Evolutionary conservation across 2,329 filamentous ascomycete species (phyloP).

Genomic region (Monascus ruber): DNA sequence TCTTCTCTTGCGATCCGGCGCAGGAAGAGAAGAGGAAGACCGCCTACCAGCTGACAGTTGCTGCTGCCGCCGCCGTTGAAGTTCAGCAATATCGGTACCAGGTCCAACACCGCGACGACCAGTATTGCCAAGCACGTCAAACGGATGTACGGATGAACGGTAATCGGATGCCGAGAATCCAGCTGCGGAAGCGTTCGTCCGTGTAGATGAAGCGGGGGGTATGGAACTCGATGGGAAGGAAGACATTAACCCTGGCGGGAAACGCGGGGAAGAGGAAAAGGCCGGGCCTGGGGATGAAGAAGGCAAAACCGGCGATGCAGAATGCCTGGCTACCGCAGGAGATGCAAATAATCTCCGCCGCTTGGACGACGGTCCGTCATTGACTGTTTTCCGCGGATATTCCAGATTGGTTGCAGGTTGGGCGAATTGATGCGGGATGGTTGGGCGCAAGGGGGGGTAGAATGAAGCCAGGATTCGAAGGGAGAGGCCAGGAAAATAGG

Average conservation of each 20-base stretch:
- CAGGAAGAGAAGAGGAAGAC: constrained; percentile 8
- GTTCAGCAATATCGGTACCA: constrained; percentile 1
- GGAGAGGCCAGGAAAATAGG: neutral
- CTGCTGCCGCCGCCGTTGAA: neutral
- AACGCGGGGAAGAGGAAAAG: no score
- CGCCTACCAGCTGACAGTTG: constrained; percentile 7
- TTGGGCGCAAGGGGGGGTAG: neutral
- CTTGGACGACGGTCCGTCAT: constrained; percentile 21
- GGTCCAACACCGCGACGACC: constrained; percentile 8
- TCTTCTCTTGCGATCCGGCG: constrained; percentile 32
- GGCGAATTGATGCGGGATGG: neutral
- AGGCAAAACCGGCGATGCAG: neutral
- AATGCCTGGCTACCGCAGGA: constrained; percentile 7
- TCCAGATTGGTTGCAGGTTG: constrained; percentile 9
- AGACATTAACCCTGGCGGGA: constrained; percentile 10
- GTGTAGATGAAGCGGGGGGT: constrained; percentile 7
- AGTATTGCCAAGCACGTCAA: constrained; percentile 8
- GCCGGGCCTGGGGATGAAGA: no score
- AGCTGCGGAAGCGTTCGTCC: constrained; percentile 3
- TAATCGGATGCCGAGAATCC: constrained; percentile 2
- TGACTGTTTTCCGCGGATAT: constrained; percentile 15
- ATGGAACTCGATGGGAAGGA: constrained; percentile 10
- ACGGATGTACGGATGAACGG: constrained; percentile 2
- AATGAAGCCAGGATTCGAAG: neutral
- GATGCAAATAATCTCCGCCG: constrained; percentile 24